These are phyloP conservation scores for Sphaerobolus stellatus DNA, from an alignment of 1,284 basidiomycete genomes.

Conservation along the genomic window DNA sequence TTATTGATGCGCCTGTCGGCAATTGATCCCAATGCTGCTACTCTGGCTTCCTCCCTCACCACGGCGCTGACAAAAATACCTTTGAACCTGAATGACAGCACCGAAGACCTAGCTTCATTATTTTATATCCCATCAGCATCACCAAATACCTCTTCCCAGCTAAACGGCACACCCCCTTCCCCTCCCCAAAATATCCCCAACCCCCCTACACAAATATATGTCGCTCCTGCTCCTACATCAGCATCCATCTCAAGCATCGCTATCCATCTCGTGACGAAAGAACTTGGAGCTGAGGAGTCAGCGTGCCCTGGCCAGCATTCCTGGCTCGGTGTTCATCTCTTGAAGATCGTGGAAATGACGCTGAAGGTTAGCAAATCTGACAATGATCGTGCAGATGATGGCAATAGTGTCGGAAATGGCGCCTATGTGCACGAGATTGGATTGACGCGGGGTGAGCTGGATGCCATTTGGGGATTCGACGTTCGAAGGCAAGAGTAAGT, in stretches of 20 bases:
- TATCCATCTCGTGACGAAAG: constrained; percentile 2
- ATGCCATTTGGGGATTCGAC: background rate
- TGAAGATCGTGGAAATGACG: constrained; percentile 9
- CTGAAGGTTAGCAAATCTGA: background rate
- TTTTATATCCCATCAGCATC: background rate
- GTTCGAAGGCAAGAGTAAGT: background rate
- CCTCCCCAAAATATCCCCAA: background rate
- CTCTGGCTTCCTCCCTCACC: constrained; percentile 3
- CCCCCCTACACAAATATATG: no score
- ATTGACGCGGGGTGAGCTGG: background rate
- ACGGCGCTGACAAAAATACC: constrained; percentile 1
- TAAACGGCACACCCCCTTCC: background rate
- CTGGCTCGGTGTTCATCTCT: constrained; percentile 7
- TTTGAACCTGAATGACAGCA: background rate
- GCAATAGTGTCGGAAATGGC: no score
- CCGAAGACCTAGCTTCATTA: background rate
- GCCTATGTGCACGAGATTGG: no score
- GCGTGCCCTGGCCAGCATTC: background rate
- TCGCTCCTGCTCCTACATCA: background rate
- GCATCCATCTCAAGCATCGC: constrained; percentile 5
- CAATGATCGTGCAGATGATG: no score
- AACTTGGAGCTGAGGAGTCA: background rate
- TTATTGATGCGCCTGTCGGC: constrained; percentile 2
- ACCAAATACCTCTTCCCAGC: background rate
- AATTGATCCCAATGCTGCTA: background rate